phyloP scores from a whole-genome alignment of 2,329 filamentous ascomycete species.

The Thelonectria rubi region DNA sequence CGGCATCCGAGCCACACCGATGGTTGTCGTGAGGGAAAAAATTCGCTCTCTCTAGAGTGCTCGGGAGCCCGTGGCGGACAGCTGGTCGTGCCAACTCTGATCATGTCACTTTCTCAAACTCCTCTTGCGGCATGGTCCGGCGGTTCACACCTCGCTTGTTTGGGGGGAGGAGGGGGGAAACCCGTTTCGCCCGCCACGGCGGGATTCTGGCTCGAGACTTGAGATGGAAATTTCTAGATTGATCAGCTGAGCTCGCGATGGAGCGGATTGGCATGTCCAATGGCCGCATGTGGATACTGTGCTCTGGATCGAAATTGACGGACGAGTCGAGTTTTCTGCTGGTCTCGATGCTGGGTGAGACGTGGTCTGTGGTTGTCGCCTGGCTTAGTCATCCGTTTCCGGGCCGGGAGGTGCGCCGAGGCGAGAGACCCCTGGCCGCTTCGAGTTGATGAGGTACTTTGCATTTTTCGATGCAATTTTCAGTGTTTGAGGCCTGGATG shows the following conservation, averaged over 20 bases:
- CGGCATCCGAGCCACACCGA: constrained; percentile 16
- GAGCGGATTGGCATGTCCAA: constrained; percentile 34
- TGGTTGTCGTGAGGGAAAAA: constrained; percentile 25
- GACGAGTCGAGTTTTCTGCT: constrained; percentile 24
- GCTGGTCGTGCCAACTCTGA: constrained; percentile 23
- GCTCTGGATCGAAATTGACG: constrained; percentile 28
- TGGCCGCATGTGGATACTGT: constrained; percentile 41
- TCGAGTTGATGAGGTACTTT: neutral
- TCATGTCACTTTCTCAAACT: constrained; percentile 21
- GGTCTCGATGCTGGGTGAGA: constrained; percentile 36
- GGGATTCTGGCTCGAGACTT: constrained; percentile 22
- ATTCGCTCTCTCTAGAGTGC: constrained; percentile 20
- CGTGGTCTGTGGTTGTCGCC: constrained; percentile 34
- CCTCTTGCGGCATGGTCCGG: constrained; percentile 11
- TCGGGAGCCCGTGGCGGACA: constrained; percentile 10
- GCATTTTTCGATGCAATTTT: too few relatives aligned
- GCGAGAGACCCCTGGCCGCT: neutral
- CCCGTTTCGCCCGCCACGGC: neutral
- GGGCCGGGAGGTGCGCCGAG: constrained; percentile 3
- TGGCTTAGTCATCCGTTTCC: constrained; percentile 37
- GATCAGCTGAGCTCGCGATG: constrained; percentile 16
- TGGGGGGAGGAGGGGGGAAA: constrained; percentile 6
- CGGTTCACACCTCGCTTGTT: neutral
- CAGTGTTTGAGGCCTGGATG: neutral
- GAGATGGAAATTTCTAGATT: constrained; percentile 25